Base-by-base conservation (phyloP, 441 rosid genomes). In the Bruguiera hainesii region DNA sequence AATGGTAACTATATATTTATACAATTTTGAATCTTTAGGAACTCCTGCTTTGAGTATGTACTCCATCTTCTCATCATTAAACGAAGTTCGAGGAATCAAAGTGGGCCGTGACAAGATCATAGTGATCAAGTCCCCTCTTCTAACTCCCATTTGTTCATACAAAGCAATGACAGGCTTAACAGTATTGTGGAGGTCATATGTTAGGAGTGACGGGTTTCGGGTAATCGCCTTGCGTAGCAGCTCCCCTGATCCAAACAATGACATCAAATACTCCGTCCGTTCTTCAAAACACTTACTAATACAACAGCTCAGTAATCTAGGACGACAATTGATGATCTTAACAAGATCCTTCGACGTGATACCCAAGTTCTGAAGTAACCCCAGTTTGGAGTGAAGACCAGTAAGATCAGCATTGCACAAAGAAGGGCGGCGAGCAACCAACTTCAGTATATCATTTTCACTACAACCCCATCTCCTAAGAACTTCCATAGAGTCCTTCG, bases 151-250 rank as follows among this genome's bases (percentile, higher is more conserved):
- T 31, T 67, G 74, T 73, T 81, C 90, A 71, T 93, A 93, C 23
- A 78, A 66, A 2, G 78, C 82, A 61, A 93, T 71, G 5, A 68
- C 79, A 4, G 96, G 91, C 60, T 85, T 87, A 59, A 93, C 78
- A 73, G 42, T 73, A 8, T 72, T 67, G 42, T 85, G 78, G 30
- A 88, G 80, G 42, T 90, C 92, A 75, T 88, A 89, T 16, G 85
- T 78, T 82, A 93, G 73, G 55, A 90, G 83, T 0, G 97, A 90
- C 6, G 98, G 98, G 58, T 90, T 90, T 61, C 93, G 66, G 21
- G 88, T 39, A 75, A 93, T 82, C 69, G 86, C 89, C 79, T 75
- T 88, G 8, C 79, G 83, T 28, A 90, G 75, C 75, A 83, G 31
- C 60, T 90, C 92, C 64, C 66, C 74, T 1, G 97, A 84, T 33